Percentiles rank a stretch among this genome's conserved stretches.
These are phyloP conservation scores for Fusarium pseudonygamai DNA, from an alignment of 2,329 filamentous ascomycete species.

Conservation along the genomic window DNA sequence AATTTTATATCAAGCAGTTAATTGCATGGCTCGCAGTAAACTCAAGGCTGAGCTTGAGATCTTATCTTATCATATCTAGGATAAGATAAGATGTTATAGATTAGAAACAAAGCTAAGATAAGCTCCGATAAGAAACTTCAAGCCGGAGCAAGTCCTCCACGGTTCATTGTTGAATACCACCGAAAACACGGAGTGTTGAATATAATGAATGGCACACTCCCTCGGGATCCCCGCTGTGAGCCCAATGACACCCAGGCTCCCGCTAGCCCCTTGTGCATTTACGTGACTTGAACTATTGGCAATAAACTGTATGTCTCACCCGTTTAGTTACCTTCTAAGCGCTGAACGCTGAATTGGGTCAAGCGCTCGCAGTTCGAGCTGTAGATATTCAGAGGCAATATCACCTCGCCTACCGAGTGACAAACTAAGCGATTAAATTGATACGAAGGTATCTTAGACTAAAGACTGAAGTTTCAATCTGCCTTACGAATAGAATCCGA, in stretches of 20 bases:
- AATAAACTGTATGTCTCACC: no score
- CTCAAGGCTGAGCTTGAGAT: not conserved
- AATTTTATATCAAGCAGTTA: not conserved
- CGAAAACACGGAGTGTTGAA: not conserved
- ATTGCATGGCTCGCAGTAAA: no score
- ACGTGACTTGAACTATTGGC: not conserved
- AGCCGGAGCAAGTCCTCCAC: not conserved
- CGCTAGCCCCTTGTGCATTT: not conserved
- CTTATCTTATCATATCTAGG: not conserved
- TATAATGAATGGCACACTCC: not conserved
- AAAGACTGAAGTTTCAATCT: fast-evolving
- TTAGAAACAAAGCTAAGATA: not conserved
- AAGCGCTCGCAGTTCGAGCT: not conserved
- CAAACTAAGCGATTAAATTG: not conserved
- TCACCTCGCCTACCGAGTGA: not conserved
- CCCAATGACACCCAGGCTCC: not conserved
- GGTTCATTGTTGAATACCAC: no score
- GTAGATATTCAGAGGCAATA: not conserved
- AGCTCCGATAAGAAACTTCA: not conserved
- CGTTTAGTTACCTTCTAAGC: not conserved
- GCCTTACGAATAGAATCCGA: fast-evolving
- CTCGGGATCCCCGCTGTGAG: not conserved
- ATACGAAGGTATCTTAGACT: fast-evolving
- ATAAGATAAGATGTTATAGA: not conserved
- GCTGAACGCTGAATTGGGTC: no score